Evolutionary conservation across 768 basidiomycete species (phyloP), one percentile per base, ranked within the genome.

Genomic region (Xerocomellus chrysenteron): DNA sequence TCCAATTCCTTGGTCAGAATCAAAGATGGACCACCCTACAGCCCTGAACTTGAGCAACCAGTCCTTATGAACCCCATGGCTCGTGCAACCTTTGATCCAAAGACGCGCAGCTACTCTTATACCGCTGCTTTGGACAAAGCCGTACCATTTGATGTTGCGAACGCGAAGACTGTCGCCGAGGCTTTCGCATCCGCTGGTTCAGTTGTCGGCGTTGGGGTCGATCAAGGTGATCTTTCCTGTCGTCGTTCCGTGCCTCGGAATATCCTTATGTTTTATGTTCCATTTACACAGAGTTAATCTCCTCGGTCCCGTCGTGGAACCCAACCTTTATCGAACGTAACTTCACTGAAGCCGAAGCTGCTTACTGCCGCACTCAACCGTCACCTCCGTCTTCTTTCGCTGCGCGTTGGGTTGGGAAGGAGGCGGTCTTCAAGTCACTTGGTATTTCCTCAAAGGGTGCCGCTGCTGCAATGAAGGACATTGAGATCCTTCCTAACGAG

Each of bases 361-460:
- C 81, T 12, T 98, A 98, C 79, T 98, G 95, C 75, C 79, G 76
- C 49, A 64, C 82, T n/a, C 94, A 98, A 66, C 87, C 96, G 3
- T 91, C 90, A 47, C 85, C 92, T 17, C 73, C 82, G 1, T 89
- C 97, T 9, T 98, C 96, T 2, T 94, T 97, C 68, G 96, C 97
- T 21, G 95, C 91, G 36, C 90, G 95, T 54, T 99, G 97, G 96
- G 91, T 84, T 30, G 96, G 93, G 50, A 99, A 98, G 75, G 97
- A 98, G 73, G 96, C 95, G 3, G 85, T 90, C 52, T 98, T 98
- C 86, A 98, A 98, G 77, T 90, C 94, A 5, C 82, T 99, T 2
- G 90, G 92, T 21, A 88, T 94, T 43, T 76, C 86, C 19, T 94
- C 92, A 4, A 90, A 92, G 73, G 97, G 97, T 39, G 96, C 95